Evolutionary conservation across 225 moss, liverwort and hornwort genomes (phyloP).

Genomic region (Marchantia polymorpha): DNA sequence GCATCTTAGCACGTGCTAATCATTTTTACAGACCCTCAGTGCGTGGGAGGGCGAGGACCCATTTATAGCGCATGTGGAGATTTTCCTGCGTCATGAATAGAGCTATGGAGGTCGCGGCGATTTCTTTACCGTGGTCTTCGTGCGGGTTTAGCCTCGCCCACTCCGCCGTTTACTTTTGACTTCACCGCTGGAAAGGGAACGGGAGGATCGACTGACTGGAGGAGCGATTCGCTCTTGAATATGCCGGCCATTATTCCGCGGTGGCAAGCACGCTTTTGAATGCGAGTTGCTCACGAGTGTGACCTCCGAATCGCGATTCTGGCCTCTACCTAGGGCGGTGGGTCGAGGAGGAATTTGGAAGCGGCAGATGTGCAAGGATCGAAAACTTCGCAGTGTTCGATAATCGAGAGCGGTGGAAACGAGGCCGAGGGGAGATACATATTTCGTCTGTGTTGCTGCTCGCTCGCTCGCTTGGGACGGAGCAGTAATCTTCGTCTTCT

Average conservation of each 20-base stretch:
- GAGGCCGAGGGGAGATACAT: neutral
- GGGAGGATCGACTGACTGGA: neutral
- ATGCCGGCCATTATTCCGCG: slow-evolving; percentile 12
- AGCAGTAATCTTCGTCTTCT: neutral
- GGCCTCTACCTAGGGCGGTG: neutral
- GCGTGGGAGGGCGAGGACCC: neutral
- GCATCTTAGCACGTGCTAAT: too few species aligned
- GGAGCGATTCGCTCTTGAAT: neutral
- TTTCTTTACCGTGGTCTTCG: too few species aligned
- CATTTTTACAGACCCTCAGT: too few species aligned
- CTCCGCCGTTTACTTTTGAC: neutral
- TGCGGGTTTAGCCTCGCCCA: neutral
- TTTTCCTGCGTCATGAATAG: neutral
- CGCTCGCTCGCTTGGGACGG: neutral
- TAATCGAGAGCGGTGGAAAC: neutral
- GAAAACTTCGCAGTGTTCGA: neutral
- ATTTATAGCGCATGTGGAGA: neutral
- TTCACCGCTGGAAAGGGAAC: neutral
- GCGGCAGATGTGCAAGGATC: neutral
- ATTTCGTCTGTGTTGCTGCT: neutral
- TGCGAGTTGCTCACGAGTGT: neutral
- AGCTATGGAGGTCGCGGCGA: neutral
- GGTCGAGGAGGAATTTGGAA: neutral
- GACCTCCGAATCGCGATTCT: neutral
- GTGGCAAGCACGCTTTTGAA: neutral